Conservation (phyloP, 352 stramenopile genomes). For the Phytophthora kernoviae region DNA sequence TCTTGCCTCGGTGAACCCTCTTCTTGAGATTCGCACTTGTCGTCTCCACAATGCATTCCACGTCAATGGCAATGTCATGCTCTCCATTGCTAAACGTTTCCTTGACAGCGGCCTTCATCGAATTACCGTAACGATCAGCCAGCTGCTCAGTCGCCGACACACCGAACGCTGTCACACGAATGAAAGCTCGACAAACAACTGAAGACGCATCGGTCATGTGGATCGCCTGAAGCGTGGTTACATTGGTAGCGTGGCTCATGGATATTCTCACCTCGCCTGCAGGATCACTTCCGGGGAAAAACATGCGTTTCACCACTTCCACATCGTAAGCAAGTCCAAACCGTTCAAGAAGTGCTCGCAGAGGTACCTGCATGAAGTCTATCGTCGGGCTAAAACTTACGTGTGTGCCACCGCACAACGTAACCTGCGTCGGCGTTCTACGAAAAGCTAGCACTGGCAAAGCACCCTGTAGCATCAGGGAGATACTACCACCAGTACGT, state of each 20-base stretch:
- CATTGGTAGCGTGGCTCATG: constrained; percentile 18
- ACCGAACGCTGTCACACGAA: constrained; percentile 53
- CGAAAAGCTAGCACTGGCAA: constrained; percentile 56
- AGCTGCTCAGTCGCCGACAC: constrained; percentile 36
- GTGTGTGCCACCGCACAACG: constrained; percentile 60
- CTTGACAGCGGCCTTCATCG: constrained; percentile 33
- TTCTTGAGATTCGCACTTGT: constrained; percentile 14
- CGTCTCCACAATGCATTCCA: constrained; percentile 42
- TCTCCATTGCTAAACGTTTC: constrained; percentile 15
- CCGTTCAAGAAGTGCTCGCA: constrained; percentile 41
- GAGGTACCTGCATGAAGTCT: constrained; percentile 63
- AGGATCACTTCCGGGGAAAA: constrained; percentile 42
- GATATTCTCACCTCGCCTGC: constrained; percentile 46
- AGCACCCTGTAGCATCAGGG: constrained; percentile 70
- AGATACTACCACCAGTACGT: constrained; percentile 57
- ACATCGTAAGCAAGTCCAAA: constrained; percentile 49
- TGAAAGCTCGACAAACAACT: constrained; percentile 37
- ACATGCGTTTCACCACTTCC: constrained; percentile 49
- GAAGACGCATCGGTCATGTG: constrained; percentile 41
- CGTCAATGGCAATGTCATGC: constrained; percentile 9
- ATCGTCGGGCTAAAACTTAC: constrained; percentile 64
- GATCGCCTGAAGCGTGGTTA: constrained; percentile 36
- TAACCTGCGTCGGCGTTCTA: constrained; percentile 25
- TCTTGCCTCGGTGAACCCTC: constrained; percentile 10
- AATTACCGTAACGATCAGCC: constrained; percentile 40